Conservation (phyloP, 768 basidiomycete species). For the Tulasnella sp. region DNA sequence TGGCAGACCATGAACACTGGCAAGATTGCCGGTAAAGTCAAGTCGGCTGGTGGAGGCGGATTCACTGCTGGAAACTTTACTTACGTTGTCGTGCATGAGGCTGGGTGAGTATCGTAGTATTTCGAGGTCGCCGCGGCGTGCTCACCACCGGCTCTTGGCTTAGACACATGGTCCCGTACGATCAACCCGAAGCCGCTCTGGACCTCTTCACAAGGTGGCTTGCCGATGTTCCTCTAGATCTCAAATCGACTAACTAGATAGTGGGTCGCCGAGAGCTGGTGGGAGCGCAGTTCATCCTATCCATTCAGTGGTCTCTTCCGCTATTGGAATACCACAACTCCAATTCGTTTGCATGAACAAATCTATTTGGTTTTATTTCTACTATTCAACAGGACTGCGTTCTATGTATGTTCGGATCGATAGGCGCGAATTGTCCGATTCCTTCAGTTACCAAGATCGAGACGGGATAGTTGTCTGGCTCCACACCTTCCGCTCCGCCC, state of each 20-base stretch:
- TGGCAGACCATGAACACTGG: constrained; percentile 56
- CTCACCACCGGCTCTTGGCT: constrained; percentile 24
- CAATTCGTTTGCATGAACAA: too few species aligned
- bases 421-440: too few species aligned
- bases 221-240: constrained; percentile 11
- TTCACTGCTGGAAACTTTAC: constrained; percentile 78
- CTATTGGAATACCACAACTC: too few species aligned
- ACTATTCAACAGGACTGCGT: too few species aligned
- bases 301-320: not conserved
- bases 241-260: not conserved
- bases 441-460: too few species aligned
- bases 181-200: constrained; percentile 83
- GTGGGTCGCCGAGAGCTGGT: not conserved
- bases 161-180: constrained; percentile 86
- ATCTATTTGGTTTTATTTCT: too few species aligned
- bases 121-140: not conserved
- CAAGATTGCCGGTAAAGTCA: constrained; percentile 60
- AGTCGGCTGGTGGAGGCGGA: constrained; percentile 61
- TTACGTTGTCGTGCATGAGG: constrained; percentile 70
- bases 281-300: too few species aligned
- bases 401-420: too few species aligned
- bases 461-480: too few species aligned
- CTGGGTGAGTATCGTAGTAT: constrained; percentile 58
- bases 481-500: too few species aligned
- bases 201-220: constrained; percentile 42